phyloP scores from a whole-genome alignment of 768 basidiomycete species.

The Erythrobasidium yunnanense region DNA sequence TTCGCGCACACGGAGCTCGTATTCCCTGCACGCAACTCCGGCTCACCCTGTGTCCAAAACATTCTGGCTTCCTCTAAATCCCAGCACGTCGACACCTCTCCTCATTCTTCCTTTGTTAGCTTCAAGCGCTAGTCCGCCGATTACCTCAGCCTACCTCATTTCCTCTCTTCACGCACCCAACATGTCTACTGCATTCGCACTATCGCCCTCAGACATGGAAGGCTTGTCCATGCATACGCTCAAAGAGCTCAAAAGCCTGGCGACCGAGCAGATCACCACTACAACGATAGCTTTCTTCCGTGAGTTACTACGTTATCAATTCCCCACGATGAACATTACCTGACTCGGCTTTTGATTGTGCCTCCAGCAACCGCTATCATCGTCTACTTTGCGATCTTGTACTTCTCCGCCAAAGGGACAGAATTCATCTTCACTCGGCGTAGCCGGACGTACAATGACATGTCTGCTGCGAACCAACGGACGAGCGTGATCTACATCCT shows the following conservation, averaged over 20 bases:
- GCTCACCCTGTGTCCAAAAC: no score
- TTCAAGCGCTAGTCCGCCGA: no score
- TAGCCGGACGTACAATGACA: neutral
- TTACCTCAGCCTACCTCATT: no score
- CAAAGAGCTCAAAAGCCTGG: neutral
- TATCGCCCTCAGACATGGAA: neutral
- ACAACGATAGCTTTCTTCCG: neutral
- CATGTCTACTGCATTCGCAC: no score
- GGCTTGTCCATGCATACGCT: neutral
- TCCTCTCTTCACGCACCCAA: no score
- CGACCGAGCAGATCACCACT: neutral
- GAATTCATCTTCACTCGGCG: neutral
- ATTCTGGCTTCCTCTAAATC: no score
- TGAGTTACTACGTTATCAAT: neutral
- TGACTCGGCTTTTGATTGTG: no score
- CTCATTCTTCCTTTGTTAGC: no score
- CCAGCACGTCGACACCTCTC: no score
- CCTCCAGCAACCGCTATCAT: neutral
- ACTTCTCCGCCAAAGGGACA: neutral
- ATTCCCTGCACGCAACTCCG: no score
- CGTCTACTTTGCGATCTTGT: neutral
- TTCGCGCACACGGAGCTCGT: no score
- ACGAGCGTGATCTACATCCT: neutral
- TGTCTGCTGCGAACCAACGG: neutral
- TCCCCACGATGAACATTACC: neutral